Percentiles rank a stretch among this genome's conserved stretches.
Conservation (phyloP, 2,329 filamentous ascomycete genomes). For the Teratosphaeriaceae sp. region DNA sequence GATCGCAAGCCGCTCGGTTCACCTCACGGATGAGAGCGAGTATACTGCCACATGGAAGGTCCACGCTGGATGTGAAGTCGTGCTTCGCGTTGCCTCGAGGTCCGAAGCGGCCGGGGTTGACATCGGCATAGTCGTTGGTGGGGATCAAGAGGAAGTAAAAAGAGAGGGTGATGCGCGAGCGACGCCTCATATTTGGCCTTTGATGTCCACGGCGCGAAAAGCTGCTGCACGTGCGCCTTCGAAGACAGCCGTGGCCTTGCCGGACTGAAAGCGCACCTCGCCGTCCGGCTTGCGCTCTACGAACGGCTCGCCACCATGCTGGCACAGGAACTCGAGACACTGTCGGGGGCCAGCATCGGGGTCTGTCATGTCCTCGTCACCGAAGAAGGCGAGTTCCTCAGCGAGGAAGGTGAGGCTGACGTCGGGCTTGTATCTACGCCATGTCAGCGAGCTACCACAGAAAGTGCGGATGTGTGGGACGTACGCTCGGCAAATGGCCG, state of each 20-base stretch:
- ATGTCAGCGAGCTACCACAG: conserved; percentile 38
- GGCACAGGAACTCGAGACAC: conserved; percentile 82
- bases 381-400: conserved; percentile 90
- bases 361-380: conserved; percentile 53
- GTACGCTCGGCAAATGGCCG: conserved; percentile 92
- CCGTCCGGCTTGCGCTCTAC: conserved; percentile 70
- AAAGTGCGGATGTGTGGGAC: conserved; percentile 34
- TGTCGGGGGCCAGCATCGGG: conserved; percentile 21
- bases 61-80: no score
- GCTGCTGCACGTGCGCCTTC: conserved; percentile 66
- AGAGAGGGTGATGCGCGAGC: background rate
- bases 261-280: conserved; percentile 61
- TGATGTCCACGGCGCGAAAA: conserved; percentile 88
- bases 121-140: background rate
- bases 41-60: no score
- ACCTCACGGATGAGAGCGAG: no score
- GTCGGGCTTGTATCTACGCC: conserved; percentile 77
- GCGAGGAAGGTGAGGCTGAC: conserved; percentile 87
- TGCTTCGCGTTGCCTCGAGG: no score
- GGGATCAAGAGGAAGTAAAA: no score
- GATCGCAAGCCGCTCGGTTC: no score
- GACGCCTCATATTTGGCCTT: conserved; percentile 74
- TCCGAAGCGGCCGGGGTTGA: no score
- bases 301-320: conserved; percentile 67
- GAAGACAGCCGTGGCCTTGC: conserved; percentile 67